Conservation (phyloP, 2,329 filamentous ascomycete genomes). For the Ilyonectria robusta region DNA sequence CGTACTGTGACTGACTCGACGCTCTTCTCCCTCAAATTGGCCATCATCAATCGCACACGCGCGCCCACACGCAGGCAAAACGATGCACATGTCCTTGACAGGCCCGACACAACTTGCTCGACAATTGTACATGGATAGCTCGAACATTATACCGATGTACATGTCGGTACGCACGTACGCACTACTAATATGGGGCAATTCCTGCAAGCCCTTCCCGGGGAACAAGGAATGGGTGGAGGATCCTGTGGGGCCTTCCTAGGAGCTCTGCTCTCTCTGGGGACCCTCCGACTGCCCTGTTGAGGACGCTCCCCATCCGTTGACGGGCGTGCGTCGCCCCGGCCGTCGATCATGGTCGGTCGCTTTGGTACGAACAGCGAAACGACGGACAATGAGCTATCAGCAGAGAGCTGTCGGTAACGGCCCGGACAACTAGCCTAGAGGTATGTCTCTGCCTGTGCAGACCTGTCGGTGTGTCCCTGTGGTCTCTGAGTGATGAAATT, state of each 20-base stretch:
- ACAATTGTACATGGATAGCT: neutral
- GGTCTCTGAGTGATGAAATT: slow-evolving; percentile 4
- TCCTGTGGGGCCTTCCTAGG: slow-evolving; percentile 38
- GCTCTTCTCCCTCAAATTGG: neutral
- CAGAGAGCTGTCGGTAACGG: too few species aligned
- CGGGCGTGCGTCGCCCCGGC: slow-evolving; percentile 26
- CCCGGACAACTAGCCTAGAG: slow-evolving; percentile 1
- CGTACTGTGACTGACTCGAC: slow-evolving; percentile 20
- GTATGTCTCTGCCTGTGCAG: neutral
- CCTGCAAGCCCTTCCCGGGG: slow-evolving; percentile 43
- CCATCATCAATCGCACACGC: neutral
- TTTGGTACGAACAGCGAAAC: slow-evolving; percentile 8
- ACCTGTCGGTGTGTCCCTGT: neutral
- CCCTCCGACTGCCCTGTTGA: slow-evolving; percentile 24
- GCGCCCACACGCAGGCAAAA: neutral
- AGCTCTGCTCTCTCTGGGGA: slow-evolving; percentile 30
- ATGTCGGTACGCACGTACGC: slow-evolving; percentile 7
- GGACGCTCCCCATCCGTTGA: slow-evolving; percentile 9
- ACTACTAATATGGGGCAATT: slow-evolving; percentile 31
- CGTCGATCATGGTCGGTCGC: slow-evolving; percentile 27
- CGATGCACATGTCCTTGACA: neutral
- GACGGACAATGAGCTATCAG: neutral
- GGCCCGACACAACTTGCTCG: slow-evolving; percentile 1
- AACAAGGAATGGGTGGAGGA: slow-evolving; percentile 42
- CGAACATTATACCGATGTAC: slow-evolving; percentile 7